Evolutionary conservation across 371 early-diverging fungal species (phyloP).

Genomic region (Massospora cicadina): DNA sequence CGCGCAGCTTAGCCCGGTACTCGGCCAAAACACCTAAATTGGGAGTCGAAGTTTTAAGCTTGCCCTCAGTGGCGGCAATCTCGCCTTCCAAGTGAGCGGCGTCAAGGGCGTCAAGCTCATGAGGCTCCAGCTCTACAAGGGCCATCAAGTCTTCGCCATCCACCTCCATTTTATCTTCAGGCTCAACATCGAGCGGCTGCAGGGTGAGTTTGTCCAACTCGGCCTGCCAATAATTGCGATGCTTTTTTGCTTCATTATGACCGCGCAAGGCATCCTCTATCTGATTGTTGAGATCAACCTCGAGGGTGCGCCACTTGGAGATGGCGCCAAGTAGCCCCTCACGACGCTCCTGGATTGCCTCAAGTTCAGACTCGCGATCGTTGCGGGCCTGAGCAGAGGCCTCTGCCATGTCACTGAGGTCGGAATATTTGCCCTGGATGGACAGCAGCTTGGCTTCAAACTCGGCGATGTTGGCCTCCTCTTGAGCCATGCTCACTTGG

Average conservation of each 20-base stretch:
- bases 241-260: conserved; percentile 27
- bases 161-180: conserved; percentile 14
- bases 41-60: conserved; percentile 48
- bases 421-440: conserved; percentile 3
- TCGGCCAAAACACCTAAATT: conserved; percentile 79
- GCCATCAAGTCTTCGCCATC: conserved; percentile 23
- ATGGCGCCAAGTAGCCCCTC: conserved; percentile 41
- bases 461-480: conserved; percentile 21
- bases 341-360: conserved; percentile 38
- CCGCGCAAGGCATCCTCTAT: conserved; percentile 34
- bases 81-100: conserved; percentile 13
- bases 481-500: conserved; percentile 28
- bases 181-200: conserved; percentile 34
- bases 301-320: conserved; percentile 41
- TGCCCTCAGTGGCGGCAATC: conserved; percentile 29
- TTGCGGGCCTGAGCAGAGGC: conserved; percentile 15
- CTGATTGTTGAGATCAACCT: conserved; percentile 40
- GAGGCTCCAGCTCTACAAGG: conserved; percentile 29
- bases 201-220: conserved; percentile 29
- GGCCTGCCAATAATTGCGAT: conserved; percentile 30
- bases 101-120: conserved; percentile 17
- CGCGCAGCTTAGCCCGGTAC: conserved; percentile 57
- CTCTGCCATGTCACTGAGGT: conserved; percentile 53
- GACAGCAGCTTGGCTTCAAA: conserved; percentile 10
- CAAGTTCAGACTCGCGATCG: conserved; percentile 17